These are phyloP conservation scores for Eimeria tenella DNA, from an alignment of 169 alveolate species.

Conservation along the genomic window DNA sequence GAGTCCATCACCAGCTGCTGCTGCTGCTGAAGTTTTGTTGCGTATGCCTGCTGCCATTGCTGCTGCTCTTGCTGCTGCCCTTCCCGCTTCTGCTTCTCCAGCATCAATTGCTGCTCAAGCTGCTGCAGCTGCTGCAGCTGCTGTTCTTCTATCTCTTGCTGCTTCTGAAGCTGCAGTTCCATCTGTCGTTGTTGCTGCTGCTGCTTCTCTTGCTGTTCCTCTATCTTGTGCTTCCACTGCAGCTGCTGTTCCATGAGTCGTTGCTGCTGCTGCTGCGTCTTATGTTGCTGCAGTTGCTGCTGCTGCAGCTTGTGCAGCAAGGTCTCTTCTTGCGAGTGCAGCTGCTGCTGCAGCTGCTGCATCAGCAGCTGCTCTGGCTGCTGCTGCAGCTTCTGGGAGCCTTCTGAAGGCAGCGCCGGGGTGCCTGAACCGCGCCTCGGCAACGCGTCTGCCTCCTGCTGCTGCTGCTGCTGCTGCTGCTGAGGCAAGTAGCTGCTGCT, in stretches of 20 bases:
- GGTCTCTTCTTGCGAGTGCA: background rate
- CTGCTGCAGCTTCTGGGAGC: background rate
- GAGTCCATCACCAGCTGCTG: background rate
- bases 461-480: conserved; percentile 7
- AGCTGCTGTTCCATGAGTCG: background rate
- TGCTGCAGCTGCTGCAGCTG: conserved; percentile 43
- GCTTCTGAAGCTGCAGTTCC: conserved; percentile 21
- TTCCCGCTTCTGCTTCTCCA: background rate
- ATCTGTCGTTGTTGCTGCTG: background rate
- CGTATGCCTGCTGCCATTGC: conserved; percentile 5
- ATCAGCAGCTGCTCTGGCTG: conserved; percentile 32
- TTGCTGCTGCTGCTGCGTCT: conserved; percentile 33
- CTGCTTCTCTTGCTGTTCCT: conserved; percentile 31
- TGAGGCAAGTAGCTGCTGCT: background rate
- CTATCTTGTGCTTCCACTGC: background rate
- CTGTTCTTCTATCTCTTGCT: background rate
- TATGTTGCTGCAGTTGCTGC: background rate
- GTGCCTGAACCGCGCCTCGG: background rate
- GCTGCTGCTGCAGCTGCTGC: conserved; percentile 49
- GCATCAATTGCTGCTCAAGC: conserved; percentile 9
- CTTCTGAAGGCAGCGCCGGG: background rate
- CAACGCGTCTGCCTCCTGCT: background rate
- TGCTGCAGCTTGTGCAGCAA: background rate
- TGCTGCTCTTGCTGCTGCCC: conserved; percentile 45
- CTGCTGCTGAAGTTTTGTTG: background rate